Evolutionary conservation across 2,329 filamentous ascomycete genomes (phyloP).

Genomic region (Claviceps sp.): DNA sequence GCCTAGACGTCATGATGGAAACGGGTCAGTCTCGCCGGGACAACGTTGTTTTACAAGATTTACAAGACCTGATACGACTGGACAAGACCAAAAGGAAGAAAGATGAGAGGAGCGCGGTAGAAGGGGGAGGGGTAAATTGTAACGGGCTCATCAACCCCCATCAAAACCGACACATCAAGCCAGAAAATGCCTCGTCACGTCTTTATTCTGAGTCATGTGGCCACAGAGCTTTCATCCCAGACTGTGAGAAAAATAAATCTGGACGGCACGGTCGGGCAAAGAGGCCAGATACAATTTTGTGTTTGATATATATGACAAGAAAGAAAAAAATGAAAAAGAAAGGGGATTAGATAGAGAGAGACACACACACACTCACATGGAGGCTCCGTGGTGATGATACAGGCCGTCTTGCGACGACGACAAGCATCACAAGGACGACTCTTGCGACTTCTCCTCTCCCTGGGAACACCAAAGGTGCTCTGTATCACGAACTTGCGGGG

Average conservation of each 20-base stretch:
- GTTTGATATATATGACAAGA: not conserved
- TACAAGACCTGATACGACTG: no score
- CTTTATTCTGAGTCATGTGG: no score
- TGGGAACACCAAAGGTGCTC: constrained; percentile 26
- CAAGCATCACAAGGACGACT: constrained; percentile 33
- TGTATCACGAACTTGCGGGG: constrained; percentile 27
- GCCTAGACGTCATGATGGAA: constrained; percentile 10
- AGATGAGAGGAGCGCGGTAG: no score
- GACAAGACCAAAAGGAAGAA: no score
- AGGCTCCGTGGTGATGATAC: constrained; percentile 28
- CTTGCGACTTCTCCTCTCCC: constrained; percentile 30
- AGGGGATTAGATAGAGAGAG: not conserved
- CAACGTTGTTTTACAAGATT: not conserved
- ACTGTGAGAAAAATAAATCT: no score
- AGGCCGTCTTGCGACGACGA: constrained; percentile 31
- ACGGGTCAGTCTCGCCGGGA: not conserved
- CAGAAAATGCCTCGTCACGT: no score
- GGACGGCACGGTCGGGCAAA: not conserved
- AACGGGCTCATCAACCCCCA: no score
- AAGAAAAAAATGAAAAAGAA: not conserved
- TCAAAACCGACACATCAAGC: no score
- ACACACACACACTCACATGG: constrained; percentile 24
- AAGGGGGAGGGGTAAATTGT: no score
- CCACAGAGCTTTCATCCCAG: no score
- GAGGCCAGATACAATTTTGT: not conserved